Evolutionary conservation across 352 stramenopile species (phyloP).

Genomic region (Phytopythium montanum): DNA sequence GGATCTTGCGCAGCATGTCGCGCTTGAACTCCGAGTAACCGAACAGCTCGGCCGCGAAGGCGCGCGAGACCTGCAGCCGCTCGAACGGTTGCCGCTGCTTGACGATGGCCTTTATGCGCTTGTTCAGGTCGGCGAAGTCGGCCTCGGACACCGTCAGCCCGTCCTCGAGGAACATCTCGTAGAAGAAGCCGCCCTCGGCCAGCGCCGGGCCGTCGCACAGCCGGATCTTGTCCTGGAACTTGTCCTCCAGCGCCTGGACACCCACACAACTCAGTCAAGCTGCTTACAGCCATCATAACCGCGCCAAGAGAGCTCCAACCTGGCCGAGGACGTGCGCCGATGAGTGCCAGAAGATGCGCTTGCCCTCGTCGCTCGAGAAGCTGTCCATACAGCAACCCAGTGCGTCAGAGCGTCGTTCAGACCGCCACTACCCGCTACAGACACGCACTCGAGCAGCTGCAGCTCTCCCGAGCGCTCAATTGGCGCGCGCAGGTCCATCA

Average conservation of each 20-base stretch:
- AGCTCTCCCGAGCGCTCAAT: constrained; percentile 44
- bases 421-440: neutral
- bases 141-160: constrained; percentile 62
- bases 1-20: constrained; percentile 97
- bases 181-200: constrained; percentile 98
- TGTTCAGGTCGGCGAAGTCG: constrained; percentile 78
- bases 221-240: constrained; percentile 96
- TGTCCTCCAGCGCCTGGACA: constrained; percentile 92
- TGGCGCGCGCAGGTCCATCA: constrained; percentile 51
- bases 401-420: neutral
- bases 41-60: constrained; percentile 91
- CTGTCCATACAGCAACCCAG: constrained; percentile 15
- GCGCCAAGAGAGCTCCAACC: constrained; percentile 9
- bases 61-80: constrained; percentile 86
- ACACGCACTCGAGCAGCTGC: constrained; percentile 58
- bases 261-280: too few species aligned
- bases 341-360: constrained; percentile 98
- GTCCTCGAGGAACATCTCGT: constrained; percentile 89
- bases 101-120: constrained; percentile 95
- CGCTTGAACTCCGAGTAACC: constrained; percentile 96
- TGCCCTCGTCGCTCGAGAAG: constrained; percentile 66
- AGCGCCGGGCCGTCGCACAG: constrained; percentile 94
- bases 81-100: constrained; percentile 92
- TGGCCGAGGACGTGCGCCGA: constrained; percentile 98
- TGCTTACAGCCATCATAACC: too few species aligned